Evolutionary conservation across 2,329 filamentous ascomycete species (phyloP).

Genomic region (Coniochaeta sp.): DNA sequence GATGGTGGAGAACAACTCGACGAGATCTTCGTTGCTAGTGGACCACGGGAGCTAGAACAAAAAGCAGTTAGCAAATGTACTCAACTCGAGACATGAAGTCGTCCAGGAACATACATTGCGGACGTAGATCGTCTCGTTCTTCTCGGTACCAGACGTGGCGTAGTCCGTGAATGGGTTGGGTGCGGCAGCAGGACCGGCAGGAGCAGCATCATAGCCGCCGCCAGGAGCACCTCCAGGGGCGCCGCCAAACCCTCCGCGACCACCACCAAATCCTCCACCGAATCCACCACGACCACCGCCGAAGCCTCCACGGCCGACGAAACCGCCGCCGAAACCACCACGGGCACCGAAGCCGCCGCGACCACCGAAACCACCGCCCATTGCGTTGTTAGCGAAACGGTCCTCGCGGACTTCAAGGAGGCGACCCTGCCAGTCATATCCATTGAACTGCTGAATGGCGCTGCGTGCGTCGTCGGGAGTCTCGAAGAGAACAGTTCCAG

Average conservation of each 20-base stretch:
- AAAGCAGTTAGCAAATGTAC: conserved; percentile 11
- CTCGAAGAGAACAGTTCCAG: conserved; percentile 95
- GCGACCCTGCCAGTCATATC: conserved; percentile 96
- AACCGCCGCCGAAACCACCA: conserved; percentile 53
- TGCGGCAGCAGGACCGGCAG: conserved; percentile 46
- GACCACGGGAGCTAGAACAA: conserved; percentile 81
- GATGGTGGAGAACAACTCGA: conserved; percentile 96
- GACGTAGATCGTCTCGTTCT: conserved; percentile 81
- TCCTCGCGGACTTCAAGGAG: conserved; percentile 93
- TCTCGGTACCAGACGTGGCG: conserved; percentile 79
- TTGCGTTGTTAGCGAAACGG: conserved; percentile 66
- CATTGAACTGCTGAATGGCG: conserved; percentile 96
- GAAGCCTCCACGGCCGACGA: conserved; percentile 39
- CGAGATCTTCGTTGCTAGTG: conserved; percentile 93
- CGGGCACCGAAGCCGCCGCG: conserved; percentile 51
- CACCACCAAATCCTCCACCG: conserved; percentile 27
- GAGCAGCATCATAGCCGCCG: conserved; percentile 42
- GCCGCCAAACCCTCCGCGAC: conserved; percentile 42
- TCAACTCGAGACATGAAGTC: background rate
- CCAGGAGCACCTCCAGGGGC: conserved; percentile 36
- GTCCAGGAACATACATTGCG: conserved; percentile 69
- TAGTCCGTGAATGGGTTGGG: conserved; percentile 94
- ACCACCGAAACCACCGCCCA: conserved; percentile 47
- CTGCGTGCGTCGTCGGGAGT: conserved; percentile 90
- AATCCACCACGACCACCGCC: conserved; percentile 36